These are phyloP conservation scores for Talaromyces sp. DNA, from an alignment of 2,329 filamentous ascomycete genomes.

Conservation along the genomic window DNA sequence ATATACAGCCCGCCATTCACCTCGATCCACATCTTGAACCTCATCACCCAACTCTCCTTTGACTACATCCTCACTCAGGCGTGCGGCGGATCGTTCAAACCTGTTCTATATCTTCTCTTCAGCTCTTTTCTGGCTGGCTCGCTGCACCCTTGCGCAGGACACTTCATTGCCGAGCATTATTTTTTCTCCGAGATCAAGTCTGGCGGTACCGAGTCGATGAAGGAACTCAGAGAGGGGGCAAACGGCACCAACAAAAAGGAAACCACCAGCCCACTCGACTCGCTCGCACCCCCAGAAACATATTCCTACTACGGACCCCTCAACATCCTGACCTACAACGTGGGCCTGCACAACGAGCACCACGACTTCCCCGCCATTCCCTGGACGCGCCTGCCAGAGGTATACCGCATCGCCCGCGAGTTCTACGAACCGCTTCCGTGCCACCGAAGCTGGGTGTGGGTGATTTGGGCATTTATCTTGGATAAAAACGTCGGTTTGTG, in stretches of 20 bases:
- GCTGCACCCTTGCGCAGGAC: slow-evolving; percentile 87
- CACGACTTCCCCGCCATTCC: slow-evolving; percentile 97
- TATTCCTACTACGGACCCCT: slow-evolving; percentile 94
- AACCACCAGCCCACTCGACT: slow-evolving; percentile 44
- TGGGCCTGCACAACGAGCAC: slow-evolving; percentile 96
- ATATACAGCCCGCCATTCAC: slow-evolving; percentile 88
- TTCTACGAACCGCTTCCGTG: slow-evolving; percentile 85
- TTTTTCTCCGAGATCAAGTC: slow-evolving; percentile 50
- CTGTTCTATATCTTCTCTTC: slow-evolving; percentile 76
- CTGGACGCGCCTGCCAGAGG: slow-evolving; percentile 76
- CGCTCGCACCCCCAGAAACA: slow-evolving; percentile 76
- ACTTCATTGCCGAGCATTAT: slow-evolving; percentile 98
- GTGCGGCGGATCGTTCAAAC: slow-evolving; percentile 46
- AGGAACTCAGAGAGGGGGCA: slow-evolving; percentile 45
- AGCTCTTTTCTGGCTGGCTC: slow-evolving; percentile 91
- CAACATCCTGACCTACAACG: slow-evolving; percentile 93
- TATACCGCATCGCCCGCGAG: slow-evolving; percentile 77
- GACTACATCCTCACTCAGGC: slow-evolving; percentile 63
- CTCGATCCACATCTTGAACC: slow-evolving; percentile 75
- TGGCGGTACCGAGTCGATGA: slow-evolving; percentile 43
- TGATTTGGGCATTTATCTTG: slow-evolving; percentile 92
- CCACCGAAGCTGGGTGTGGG: slow-evolving; percentile 86
- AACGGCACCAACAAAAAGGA: background rate
- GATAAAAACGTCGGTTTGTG: slow-evolving; percentile 85
- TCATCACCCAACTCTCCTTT: slow-evolving; percentile 70